A percentile compares a stretch with the other conserved stretches of the same genome.
Conservation (phyloP, 495 filamentous ascomycete genomes). For the Hypomontagnella submonticulosa region DNA sequence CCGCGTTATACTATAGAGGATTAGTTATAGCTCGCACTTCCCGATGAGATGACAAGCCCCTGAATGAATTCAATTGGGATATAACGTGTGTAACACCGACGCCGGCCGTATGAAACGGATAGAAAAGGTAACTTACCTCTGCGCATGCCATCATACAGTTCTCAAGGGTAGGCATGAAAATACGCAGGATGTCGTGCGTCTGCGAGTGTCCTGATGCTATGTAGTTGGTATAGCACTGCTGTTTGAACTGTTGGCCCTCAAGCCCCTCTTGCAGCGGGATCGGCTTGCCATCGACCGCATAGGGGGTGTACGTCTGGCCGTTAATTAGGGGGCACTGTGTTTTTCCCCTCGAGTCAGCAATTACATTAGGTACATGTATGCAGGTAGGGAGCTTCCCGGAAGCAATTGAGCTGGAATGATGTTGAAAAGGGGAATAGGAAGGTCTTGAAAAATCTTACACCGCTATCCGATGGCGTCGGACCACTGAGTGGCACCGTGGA, state of each 20-base stretch:
- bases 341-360: too few species aligned
- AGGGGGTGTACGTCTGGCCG: conserved; percentile 42
- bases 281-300: conserved; percentile 38
- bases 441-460: too few species aligned
- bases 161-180: conserved; percentile 50
- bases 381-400: conserved; percentile 35
- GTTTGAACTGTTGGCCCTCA: conserved; percentile 43
- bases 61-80: too few species aligned
- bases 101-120: background rate
- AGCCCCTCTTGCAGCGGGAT: conserved; percentile 37
- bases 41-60: too few species aligned
- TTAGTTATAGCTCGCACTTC: background rate
- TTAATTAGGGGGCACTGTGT: conserved; percentile 49
- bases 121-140: conserved; percentile 8
- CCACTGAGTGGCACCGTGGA: conserved; percentile 26
- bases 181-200: conserved; percentile 48
- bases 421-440: too few species aligned
- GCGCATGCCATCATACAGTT: conserved; percentile 51
- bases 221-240: conserved; percentile 51
- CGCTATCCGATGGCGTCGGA: conserved; percentile 35
- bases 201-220: conserved; percentile 29
- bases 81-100: too few species aligned
- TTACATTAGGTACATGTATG: too few species aligned
- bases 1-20: conserved; percentile 44
- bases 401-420: too few species aligned